phyloP scores from a whole-genome alignment of 2,329 filamentous ascomycete genomes.

The Ophiostoma novo-ulmi region DNA sequence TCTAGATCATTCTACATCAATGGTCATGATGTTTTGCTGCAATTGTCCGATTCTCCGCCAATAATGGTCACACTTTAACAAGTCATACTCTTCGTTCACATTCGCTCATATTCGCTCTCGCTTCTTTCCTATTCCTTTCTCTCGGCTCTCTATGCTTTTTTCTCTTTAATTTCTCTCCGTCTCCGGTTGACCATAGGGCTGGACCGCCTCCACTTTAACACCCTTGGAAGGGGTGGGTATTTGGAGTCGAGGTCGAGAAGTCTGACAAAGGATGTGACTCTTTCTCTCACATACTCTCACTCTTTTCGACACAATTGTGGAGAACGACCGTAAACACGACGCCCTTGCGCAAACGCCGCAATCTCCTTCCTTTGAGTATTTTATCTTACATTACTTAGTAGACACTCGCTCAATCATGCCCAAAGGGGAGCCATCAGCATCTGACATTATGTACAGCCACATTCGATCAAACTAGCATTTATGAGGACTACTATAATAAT shows the following conservation, averaged over 20 bases:
- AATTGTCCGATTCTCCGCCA: conserved; percentile 1
- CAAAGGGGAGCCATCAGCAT: neutral
- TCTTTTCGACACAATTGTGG: neutral
- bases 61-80: neutral
- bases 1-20: neutral
- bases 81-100: neutral
- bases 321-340: conserved; percentile 3
- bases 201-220: neutral
- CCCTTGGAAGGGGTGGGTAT: neutral
- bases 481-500: neutral
- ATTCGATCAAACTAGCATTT: neutral
- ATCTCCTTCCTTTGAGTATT: neutral
- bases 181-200: conserved; percentile 11
- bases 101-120: conserved; percentile 8
- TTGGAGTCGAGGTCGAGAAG: conserved; percentile 1
- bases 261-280: conserved; percentile 1
- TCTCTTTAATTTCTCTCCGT: neutral
- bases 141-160: neutral
- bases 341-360: conserved; percentile 13
- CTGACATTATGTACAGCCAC: neutral
- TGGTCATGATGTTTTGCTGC: neutral
- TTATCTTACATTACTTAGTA: neutral
- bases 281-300: neutral
- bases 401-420: neutral
- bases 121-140: neutral